Base-by-base conservation (phyloP, 257 asterid genomes). In the Rhazya stricta region DNA sequence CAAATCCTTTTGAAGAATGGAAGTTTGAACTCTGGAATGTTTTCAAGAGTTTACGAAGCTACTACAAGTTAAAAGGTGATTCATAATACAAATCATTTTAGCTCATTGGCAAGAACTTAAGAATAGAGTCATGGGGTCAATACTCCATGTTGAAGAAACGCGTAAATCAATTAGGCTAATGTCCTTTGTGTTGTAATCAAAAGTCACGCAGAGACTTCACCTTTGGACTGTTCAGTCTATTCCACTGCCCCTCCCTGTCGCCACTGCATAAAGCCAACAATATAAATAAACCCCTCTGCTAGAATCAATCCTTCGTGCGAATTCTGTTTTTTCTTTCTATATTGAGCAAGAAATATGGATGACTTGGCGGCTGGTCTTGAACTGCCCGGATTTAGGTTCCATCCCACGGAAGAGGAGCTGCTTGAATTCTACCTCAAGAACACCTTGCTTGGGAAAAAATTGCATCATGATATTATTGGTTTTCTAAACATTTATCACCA, bases 401-500 rank as follows among this genome's bases (percentile, higher is more conserved):
- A 83, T 45, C 86, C 86, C 2, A 83, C 86, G 1, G 86, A 83
- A 50, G 84, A 83, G 70, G 86, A 83, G 36, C 84, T 83, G 7
- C 77, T 83, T 15, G 70, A 78, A 18, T 83, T 83, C 68, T 83
- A 83, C 68, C 84, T 83, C 32, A 77, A 71, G 70, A 83, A 80
- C 70, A 77, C 67, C 27, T 73, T 80, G 25, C 43, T 32, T 0
- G 80, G 82, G 6, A 85, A 80, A 56, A 89, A 87, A 79, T 21
- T 80, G 48, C 80, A 85, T 1, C 79, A 71, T 29, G 88, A 91
- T 41, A 77, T 91, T 67, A 91, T 91, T 71, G 92, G 90, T 18
- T 77, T 77, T 37, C 80, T 91, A 53, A 89, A 91, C 69, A 89
- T 91, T 19, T 91, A 91, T 81, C 84, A 79, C 42, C 76, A 89